These are phyloP conservation scores for Inonotus obliquus DNA, from an alignment of 1,284 basidiomycete genomes.

Conservation along the genomic window DNA sequence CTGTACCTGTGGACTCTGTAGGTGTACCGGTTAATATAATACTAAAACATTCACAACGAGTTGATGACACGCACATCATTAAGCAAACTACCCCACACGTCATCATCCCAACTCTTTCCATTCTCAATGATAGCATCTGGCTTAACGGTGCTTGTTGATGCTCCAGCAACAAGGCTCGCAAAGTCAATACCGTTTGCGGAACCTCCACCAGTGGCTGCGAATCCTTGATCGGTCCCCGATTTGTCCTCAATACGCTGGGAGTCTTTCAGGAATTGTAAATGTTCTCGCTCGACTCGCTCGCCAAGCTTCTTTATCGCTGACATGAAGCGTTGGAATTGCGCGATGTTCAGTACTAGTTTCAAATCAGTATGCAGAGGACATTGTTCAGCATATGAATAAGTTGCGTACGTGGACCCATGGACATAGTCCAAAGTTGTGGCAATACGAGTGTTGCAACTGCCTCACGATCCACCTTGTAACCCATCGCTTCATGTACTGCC, in stretches of 20 bases:
- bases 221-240: slow-evolving; percentile 39
- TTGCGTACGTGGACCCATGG: slow-evolving; percentile 84
- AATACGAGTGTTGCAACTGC: slow-evolving; percentile 91
- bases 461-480: slow-evolving; percentile 90
- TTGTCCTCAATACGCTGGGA: slow-evolving; percentile 79
- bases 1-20: slow-evolving; percentile 19
- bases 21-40: neutral
- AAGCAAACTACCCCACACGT: slow-evolving; percentile 76
- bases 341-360: slow-evolving; percentile 71
- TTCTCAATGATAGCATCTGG: slow-evolving; percentile 40
- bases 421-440: slow-evolving; percentile 95
- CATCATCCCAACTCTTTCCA: slow-evolving; percentile 62
- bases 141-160: slow-evolving; percentile 39
- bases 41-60: neutral
- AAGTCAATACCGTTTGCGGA: slow-evolving; percentile 46
- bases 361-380: neutral
- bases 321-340: slow-evolving; percentile 93
- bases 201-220: slow-evolving; percentile 32
- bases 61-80: slow-evolving; percentile 34
- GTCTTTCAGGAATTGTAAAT: slow-evolving; percentile 78
- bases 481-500: slow-evolving; percentile 95
- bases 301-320: slow-evolving; percentile 67
- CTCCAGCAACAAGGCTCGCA: slow-evolving; percentile 65
- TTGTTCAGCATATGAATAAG: slow-evolving; percentile 1
- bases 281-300: slow-evolving; percentile 82